Evolutionary conservation across 164 flowering plant genomes (phyloP).

Genomic region (Liquidambar formosana): DNA sequence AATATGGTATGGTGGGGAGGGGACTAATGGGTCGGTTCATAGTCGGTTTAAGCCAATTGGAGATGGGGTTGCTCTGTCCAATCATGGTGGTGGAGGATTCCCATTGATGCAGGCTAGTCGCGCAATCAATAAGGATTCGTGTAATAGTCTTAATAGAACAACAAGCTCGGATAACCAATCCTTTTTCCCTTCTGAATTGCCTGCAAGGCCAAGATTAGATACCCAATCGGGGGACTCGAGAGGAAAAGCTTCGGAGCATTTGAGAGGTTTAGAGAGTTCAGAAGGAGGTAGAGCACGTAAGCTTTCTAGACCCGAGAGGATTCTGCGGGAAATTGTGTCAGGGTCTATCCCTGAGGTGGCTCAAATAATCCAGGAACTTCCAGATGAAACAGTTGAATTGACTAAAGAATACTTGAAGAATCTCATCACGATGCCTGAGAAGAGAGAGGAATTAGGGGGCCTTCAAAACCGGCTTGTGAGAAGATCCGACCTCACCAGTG

Average conservation of each 20-base stretch:
- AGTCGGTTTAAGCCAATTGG: conserved; percentile 89
- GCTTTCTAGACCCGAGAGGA: conserved; percentile 59
- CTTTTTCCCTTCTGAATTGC: conserved; percentile 87
- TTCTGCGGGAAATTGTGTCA: conserved; percentile 62
- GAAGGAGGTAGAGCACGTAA: conserved; percentile 44
- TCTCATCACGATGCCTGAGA: conserved; percentile 53
- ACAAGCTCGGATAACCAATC: conserved; percentile 64
- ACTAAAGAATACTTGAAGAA: conserved; percentile 62
- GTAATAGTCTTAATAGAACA: conserved; percentile 42
- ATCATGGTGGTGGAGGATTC: conserved; percentile 43
- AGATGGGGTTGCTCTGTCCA: conserved; percentile 65
- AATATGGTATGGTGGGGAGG: conserved; percentile 91
- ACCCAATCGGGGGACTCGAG: conserved; percentile 56
- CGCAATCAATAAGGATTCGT: conserved; percentile 39
- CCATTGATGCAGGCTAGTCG: conserved; percentile 43
- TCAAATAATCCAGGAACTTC: conserved; percentile 56
- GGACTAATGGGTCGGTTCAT: conserved; percentile 96
- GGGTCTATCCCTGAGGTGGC: conserved; percentile 66
- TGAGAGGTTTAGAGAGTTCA: conserved; percentile 46
- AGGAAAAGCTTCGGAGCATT: conserved; percentile 50
- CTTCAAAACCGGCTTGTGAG: conserved; percentile 66
- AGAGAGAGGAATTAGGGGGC: conserved; percentile 51
- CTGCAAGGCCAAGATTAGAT: conserved; percentile 67
- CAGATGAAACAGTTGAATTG: conserved; percentile 53
- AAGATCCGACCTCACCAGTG: conserved; percentile 73